These are phyloP conservation scores for Bipolaris cookei DNA, from an alignment of 2,329 filamentous ascomycete species.

Conservation along the genomic window DNA sequence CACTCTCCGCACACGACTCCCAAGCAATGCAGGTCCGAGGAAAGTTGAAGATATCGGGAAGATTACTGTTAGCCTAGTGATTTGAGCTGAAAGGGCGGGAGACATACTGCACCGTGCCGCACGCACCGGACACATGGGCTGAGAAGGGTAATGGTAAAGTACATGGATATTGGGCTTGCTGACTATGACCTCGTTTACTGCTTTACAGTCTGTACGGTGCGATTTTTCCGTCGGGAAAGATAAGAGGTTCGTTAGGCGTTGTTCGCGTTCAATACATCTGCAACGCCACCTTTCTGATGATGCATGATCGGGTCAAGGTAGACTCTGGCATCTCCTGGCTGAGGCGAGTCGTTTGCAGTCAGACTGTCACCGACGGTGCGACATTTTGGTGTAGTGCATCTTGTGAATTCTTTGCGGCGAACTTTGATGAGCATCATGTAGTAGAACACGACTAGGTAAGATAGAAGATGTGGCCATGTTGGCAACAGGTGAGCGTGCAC, in stretches of 20 bases:
- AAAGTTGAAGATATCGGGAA: background rate
- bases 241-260: background rate
- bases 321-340: background rate
- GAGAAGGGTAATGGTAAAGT: background rate
- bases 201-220: background rate
- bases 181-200: background rate
- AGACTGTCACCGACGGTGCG: background rate
- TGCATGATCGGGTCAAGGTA: background rate
- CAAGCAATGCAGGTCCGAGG: background rate
- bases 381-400: background rate
- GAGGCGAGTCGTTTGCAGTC: background rate
- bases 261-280: background rate
- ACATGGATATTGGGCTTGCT: background rate
- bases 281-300: background rate
- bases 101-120: background rate
- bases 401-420: background rate
- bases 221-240: constrained; percentile 4
- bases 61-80: background rate
- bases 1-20: background rate
- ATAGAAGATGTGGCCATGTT: background rate
- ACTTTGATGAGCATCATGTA: background rate
- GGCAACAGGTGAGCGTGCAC: background rate
- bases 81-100: background rate
- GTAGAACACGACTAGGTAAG: background rate
- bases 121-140: background rate